Evolutionary conservation across 352 stramenopile genomes (phyloP), one percentile per base, ranked within the genome.

Genomic region (Aphanomyces cochlioides): DNA sequence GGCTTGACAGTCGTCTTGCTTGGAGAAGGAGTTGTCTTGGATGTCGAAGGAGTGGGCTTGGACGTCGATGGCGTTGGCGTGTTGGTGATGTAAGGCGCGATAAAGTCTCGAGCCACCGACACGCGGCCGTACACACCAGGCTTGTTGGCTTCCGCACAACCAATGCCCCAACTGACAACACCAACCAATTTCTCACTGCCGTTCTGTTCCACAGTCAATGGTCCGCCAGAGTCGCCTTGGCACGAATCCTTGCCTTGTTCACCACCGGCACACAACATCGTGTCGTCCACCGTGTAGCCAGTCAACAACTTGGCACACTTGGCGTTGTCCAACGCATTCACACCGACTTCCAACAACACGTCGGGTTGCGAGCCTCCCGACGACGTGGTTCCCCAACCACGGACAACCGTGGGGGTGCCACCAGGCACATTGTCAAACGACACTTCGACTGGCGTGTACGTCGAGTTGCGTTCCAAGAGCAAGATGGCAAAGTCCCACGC

Each of bases 241-340:
- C 83, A 90, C 58, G 76, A 85, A 40, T 86, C 78, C 69, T 87
- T 79, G 37, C 76, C 77, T 41, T 75, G 65, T 39, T 80, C 63
- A 1, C 83, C 81, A 8, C 72, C 81, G 13, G 83, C 77, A 40
- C 83, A 90, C 17, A 88, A n/a, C 83, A 90, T 90, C 3, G 80
- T 78, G 13, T 80, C 76, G 5, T 82, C 87, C 57, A 90, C 87
- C 7, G 15, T 58, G 15, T 8, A 37, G 40, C 79, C 78, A 69
- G 88, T 84, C 54, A 77, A 66, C 21, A 70, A 74, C 12, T 56
- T 45, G 4, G 70, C 72, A 39, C 81, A 90, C 3, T 79, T 41
- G 2, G 71, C 53, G 60, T 88, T 80, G 15, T 72, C 78, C 39
- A 84, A 72, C 7, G 87, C 53, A 6, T 72, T 72, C 7, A 85